phyloP scores from a whole-genome alignment of 2,329 filamentous ascomycete genomes.

The Lachnellula suecica region DNA sequence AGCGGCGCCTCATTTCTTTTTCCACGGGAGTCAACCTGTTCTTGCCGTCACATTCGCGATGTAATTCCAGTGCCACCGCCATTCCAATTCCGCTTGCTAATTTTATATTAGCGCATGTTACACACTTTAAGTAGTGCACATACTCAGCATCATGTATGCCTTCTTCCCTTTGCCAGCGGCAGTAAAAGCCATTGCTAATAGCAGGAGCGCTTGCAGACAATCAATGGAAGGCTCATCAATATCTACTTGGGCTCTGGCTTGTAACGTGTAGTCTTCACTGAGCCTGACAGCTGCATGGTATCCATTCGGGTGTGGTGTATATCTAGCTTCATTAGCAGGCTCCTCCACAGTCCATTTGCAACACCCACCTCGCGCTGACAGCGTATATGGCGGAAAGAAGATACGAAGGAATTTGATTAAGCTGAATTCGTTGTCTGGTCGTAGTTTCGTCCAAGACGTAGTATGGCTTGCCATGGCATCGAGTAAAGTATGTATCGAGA shows the following conservation, averaged over 20 bases:
- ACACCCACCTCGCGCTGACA: slow-evolving; percentile 57
- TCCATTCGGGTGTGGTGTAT: slow-evolving; percentile 65
- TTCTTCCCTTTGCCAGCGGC: slow-evolving; percentile 80
- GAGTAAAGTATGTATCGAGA: slow-evolving; percentile 76
- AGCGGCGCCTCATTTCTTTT: slow-evolving; percentile 71
- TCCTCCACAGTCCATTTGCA: neutral
- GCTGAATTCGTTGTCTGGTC: slow-evolving; percentile 69
- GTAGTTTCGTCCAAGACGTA: slow-evolving; percentile 77
- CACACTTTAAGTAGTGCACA: slow-evolving; percentile 18
- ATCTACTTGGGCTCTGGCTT: slow-evolving; percentile 69
- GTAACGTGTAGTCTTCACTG: slow-evolving; percentile 72
- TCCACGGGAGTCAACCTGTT: slow-evolving; percentile 65
- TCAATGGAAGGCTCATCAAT: slow-evolving; percentile 81
- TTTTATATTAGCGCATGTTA: slow-evolving; percentile 33
- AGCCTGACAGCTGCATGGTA: slow-evolving; percentile 66
- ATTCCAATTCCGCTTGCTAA: slow-evolving; percentile 76
- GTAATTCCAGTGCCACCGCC: slow-evolving; percentile 78
- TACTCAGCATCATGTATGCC: slow-evolving; percentile 83
- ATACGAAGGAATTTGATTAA: slow-evolving; percentile 50
- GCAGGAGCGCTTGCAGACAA: slow-evolving; percentile 70
- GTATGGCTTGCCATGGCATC: slow-evolving; percentile 80
- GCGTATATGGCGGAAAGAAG: slow-evolving; percentile 59
- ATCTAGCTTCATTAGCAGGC: slow-evolving; percentile 47
- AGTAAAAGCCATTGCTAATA: slow-evolving; percentile 74
- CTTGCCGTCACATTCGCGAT: slow-evolving; percentile 69